Conservation (phyloP, 768 basidiomycete species). For the Leccinum longicurvipes region DNA sequence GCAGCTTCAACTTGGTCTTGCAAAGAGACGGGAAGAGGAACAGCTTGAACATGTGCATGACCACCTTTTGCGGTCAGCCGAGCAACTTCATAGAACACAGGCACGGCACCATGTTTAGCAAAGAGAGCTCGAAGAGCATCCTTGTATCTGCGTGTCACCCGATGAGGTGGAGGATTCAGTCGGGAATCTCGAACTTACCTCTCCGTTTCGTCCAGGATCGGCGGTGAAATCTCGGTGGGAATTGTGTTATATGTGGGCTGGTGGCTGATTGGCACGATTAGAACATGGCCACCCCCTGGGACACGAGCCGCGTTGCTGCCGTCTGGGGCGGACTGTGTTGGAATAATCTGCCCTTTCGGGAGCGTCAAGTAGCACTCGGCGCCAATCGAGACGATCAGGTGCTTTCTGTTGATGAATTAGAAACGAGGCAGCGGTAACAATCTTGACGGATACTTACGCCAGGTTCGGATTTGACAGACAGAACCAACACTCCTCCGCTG, state of each 20-base stretch:
- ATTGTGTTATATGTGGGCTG: constrained; percentile 85
- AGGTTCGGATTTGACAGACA: constrained; percentile 93
- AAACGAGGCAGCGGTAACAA: constrained; percentile 1
- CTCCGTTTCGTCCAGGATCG: constrained; percentile 79
- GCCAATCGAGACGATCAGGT: constrained; percentile 93
- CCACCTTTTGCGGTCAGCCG: constrained; percentile 82
- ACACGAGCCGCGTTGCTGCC: constrained; percentile 44
- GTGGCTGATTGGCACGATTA: constrained; percentile 92
- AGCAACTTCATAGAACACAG: constrained; percentile 87
- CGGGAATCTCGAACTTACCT: constrained; percentile 41
- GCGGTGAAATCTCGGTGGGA: constrained; percentile 68
- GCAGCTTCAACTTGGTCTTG: constrained; percentile 62
- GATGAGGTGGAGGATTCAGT: constrained; percentile 1
- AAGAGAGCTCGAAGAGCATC: constrained; percentile 69
- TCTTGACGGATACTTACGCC: constrained; percentile 49
- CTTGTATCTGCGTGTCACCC: constrained; percentile 59
- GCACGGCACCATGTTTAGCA: constrained; percentile 59
- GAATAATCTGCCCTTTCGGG: constrained; percentile 93
- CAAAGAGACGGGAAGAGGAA: constrained; percentile 69
- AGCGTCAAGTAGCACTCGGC: constrained; percentile 91
- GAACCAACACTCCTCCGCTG: constrained; percentile 97
- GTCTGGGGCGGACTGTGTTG: constrained; percentile 60
- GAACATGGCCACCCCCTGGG: constrained; percentile 94
- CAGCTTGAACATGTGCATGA: constrained; percentile 89
- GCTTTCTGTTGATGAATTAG: constrained; percentile 57